A percentile compares a stretch with the other conserved stretches of the same genome.
Evolutionary conservation across 306 rosid species (phyloP).

Genomic region (Quercus agrifolia): DNA sequence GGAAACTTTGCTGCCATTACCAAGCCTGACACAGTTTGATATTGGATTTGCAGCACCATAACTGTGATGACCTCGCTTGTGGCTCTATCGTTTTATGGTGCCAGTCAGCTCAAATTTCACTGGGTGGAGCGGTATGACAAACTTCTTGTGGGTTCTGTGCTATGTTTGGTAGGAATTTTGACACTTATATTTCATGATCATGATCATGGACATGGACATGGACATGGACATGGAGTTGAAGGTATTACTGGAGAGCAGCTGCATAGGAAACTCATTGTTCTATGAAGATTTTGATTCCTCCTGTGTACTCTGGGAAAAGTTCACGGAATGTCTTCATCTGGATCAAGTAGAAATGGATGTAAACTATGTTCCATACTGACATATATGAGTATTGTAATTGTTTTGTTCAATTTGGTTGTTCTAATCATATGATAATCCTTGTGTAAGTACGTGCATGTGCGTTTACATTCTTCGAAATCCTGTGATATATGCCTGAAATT

Average conservation of each 20-base stretch:
- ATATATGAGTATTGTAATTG: background rate
- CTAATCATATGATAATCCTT: background rate
- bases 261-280: conserved; percentile 67
- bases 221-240: conserved; percentile 34
- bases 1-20: conserved; percentile 3
- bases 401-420: background rate
- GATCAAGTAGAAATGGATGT: background rate
- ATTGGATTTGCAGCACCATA: conserved; percentile 73
- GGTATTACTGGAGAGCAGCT: conserved; percentile 49
- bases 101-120: conserved; percentile 93
- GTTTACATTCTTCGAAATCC: too few species aligned
- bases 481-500: too few species aligned
- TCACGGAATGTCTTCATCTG: background rate
- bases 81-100: conserved; percentile 93
- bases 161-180: conserved; percentile 81
- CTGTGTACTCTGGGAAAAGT: conserved; percentile 6
- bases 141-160: conserved; percentile 87
- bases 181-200: conserved; percentile 77
- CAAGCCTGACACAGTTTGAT: conserved; percentile 8
- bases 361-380: background rate
- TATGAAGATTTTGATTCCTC: conserved; percentile 28
- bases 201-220: conserved; percentile 45
- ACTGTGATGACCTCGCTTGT: conserved; percentile 97
- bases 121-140: conserved; percentile 98
- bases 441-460: background rate